These are phyloP conservation scores for Phytophthora palmivora DNA, from an alignment of 352 stramenopile species.

Conservation along the genomic window DNA sequence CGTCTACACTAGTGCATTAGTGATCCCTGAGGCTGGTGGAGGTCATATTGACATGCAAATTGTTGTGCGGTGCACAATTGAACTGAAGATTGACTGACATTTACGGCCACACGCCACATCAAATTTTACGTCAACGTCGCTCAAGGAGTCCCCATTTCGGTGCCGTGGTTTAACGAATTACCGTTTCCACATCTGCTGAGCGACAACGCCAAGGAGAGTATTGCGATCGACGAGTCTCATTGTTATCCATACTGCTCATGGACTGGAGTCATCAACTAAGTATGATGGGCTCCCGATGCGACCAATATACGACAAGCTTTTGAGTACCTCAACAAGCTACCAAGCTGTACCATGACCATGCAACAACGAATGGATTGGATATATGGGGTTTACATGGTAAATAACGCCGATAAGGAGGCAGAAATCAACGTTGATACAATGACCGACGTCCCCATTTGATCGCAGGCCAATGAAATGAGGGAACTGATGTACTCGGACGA, in stretches of 20 bases:
- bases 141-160: constrained; percentile 45
- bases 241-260: constrained; percentile 81
- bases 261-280: constrained; percentile 67
- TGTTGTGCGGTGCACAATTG: constrained; percentile 50
- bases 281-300: constrained; percentile 65
- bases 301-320: constrained; percentile 79
- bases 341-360: constrained; percentile 81
- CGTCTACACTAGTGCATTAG: constrained; percentile 40
- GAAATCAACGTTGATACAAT: constrained; percentile 61
- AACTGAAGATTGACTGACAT: constrained; percentile 53
- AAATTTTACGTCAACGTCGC: constrained; percentile 60
- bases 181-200: constrained; percentile 54
- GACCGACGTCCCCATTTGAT: constrained; percentile 69
- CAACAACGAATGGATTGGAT: constrained; percentile 68
- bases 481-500: constrained; percentile 75
- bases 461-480: constrained; percentile 53
- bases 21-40: constrained; percentile 43
- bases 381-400: constrained; percentile 67
- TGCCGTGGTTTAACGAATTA: constrained; percentile 66
- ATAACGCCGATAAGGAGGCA: constrained; percentile 55
- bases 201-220: constrained; percentile 51
- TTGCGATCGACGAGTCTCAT: constrained; percentile 53
- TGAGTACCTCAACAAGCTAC: constrained; percentile 75
- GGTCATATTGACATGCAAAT: constrained; percentile 58
- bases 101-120: constrained; percentile 55